phyloP scores from a whole-genome alignment of 2,329 filamentous ascomycete genomes.

The Pseudogymnoascus destructans region DNA sequence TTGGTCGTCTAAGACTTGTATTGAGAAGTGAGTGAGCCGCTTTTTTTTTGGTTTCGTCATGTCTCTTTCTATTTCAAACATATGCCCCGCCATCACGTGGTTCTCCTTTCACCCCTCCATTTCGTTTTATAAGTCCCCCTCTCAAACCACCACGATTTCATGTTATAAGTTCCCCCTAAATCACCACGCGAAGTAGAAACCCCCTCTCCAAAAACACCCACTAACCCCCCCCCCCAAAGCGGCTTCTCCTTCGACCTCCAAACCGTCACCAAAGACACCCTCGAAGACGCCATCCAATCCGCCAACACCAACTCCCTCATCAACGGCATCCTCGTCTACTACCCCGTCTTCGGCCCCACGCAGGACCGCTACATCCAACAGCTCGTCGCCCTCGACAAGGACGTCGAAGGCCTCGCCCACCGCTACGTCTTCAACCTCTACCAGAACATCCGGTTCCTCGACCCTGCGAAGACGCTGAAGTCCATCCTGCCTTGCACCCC shows the following conservation, averaged over 20 bases:
- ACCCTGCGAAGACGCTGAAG: slow-evolving; percentile 69
- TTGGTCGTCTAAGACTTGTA: slow-evolving; percentile 92
- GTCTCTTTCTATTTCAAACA: background rate
- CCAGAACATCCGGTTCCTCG: slow-evolving; percentile 90
- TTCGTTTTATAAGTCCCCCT: background rate
- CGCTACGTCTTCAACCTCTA: slow-evolving; percentile 99
- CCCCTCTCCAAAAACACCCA: background rate
- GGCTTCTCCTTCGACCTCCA: slow-evolving; percentile 83
- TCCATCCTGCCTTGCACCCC: slow-evolving; percentile 92
- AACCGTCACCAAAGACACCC: slow-evolving; percentile 69
- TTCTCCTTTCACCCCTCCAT: background rate
- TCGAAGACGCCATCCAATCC: slow-evolving; percentile 76
- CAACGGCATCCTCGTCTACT: slow-evolving; percentile 93
- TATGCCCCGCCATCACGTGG: background rate
- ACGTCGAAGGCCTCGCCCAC: slow-evolving; percentile 90
- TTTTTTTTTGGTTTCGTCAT: background rate
- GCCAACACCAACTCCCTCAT: slow-evolving; percentile 69
- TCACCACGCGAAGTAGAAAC: background rate
- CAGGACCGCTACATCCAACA: slow-evolving; percentile 96
- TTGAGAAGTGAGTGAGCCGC: slow-evolving; percentile 74
- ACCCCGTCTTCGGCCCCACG: slow-evolving; percentile 78
- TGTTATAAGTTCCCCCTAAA: background rate
- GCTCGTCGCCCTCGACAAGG: slow-evolving; percentile 78
- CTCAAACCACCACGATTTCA: background rate
- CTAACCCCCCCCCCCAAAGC: slow-evolving; percentile 34